Evolutionary conservation across 2,329 filamentous ascomycete genomes (phyloP).

Genomic region (Aureobasidium sp.): DNA sequence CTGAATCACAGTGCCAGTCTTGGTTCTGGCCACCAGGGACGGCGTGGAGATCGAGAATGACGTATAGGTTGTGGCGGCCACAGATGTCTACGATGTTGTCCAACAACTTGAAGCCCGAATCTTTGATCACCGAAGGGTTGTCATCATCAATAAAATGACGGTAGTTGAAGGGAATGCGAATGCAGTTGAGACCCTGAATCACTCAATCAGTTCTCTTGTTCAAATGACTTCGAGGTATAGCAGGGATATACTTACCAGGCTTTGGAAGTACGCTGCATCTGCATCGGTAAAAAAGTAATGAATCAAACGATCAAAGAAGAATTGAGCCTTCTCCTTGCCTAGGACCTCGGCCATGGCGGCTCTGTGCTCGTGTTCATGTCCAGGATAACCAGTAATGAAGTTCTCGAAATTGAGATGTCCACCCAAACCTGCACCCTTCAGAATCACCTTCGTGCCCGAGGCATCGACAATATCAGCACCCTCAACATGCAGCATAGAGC

Average conservation of each 20-base stretch:
- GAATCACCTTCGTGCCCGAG: conserved; percentile 38
- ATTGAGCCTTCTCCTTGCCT: conserved; percentile 49
- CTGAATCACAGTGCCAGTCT: conserved; percentile 44
- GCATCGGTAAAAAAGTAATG: conserved; percentile 52
- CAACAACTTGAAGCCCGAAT: conserved; percentile 41
- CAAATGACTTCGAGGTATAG: background rate
- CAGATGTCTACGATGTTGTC: conserved; percentile 43
- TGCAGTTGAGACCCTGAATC: conserved; percentile 44
- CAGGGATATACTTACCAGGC: conserved; percentile 24
- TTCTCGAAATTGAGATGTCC: conserved; percentile 44
- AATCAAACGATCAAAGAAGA: conserved; percentile 48
- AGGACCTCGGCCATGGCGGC: conserved; percentile 45
- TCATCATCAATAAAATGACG: conserved; percentile 47
- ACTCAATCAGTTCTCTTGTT: background rate
- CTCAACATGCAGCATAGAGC: conserved; percentile 33
- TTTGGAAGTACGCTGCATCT: conserved; percentile 51
- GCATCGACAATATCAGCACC: conserved; percentile 41
- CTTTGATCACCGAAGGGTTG: conserved; percentile 41
- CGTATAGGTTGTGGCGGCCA: conserved; percentile 40
- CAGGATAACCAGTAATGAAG: conserved; percentile 53
- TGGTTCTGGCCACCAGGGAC: conserved; percentile 41
- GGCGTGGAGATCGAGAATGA: conserved; percentile 42
- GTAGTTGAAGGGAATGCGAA: conserved; percentile 54
- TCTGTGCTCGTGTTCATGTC: conserved; percentile 50
- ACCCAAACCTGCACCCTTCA: conserved; percentile 38